phyloP scores from a whole-genome alignment of 768 basidiomycete genomes.

The Trichaptum fuscoviolaceum region DNA sequence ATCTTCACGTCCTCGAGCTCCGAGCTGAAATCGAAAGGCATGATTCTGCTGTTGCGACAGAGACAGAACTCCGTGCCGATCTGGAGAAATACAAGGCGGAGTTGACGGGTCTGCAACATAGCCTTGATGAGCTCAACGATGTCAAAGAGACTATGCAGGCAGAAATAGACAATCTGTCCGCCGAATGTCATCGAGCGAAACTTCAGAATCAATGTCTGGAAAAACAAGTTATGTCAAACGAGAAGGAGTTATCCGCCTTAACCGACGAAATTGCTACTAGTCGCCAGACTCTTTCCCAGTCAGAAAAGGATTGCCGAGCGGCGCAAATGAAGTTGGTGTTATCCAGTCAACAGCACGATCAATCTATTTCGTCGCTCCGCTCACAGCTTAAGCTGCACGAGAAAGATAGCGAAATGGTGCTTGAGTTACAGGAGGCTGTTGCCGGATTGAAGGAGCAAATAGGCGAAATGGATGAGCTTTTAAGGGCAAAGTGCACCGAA shows the following conservation, averaged over 20 bases:
- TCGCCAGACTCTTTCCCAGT: constrained; percentile 9
- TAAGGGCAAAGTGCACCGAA: constrained; percentile 64
- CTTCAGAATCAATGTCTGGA: not conserved
- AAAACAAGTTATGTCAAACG: not conserved
- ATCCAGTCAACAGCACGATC: constrained; percentile 61
- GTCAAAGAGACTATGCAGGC: not conserved
- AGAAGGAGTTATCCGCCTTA: not conserved
- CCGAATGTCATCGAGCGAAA: constrained; percentile 4
- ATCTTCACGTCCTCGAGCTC: constrained; percentile 13
- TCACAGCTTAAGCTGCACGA: constrained; percentile 37
- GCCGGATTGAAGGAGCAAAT: constrained; percentile 63
- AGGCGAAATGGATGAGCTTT: constrained; percentile 69
- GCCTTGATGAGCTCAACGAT: not conserved
- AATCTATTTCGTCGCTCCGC: constrained; percentile 53
- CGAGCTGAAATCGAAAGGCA: constrained; percentile 19
- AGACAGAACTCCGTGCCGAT: constrained; percentile 31
- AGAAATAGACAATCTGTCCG: constrained; percentile 8
- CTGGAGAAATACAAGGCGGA: constrained; percentile 45
- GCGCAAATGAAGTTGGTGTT: constrained; percentile 64
- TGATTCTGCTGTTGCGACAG: constrained; percentile 28
- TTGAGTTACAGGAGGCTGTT: constrained; percentile 50
- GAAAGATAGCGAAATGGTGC: constrained; percentile 30
- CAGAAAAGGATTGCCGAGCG: constrained; percentile 53
- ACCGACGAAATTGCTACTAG: not conserved
- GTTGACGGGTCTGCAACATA: not conserved